These are phyloP conservation scores for Fusarium sublunatum DNA, from an alignment of 2,329 filamentous ascomycete species.

Conservation along the genomic window DNA sequence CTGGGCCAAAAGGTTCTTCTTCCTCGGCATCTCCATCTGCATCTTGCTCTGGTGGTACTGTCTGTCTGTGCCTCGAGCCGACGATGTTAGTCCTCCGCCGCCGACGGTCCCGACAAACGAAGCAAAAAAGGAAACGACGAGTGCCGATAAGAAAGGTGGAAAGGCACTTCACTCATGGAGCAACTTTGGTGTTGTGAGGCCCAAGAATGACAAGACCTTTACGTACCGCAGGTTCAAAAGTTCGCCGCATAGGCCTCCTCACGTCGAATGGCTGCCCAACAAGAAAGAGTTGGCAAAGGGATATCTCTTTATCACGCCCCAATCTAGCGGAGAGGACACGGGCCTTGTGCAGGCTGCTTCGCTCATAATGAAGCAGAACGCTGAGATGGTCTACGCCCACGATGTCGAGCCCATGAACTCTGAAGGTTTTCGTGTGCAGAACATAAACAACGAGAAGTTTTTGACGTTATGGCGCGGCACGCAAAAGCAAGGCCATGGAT, in stretches of 20 bases:
- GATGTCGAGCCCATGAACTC: constrained; percentile 28
- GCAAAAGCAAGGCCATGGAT: constrained; percentile 45
- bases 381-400: constrained; percentile 47
- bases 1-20: constrained; percentile 24
- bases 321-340: constrained; percentile 10
- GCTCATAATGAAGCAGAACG: constrained; percentile 44
- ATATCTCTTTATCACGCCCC: constrained; percentile 45
- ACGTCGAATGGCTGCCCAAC: constrained; percentile 31
- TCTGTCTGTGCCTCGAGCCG: not conserved
- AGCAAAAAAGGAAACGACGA: not conserved
- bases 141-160: constrained; percentile 6
- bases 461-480: constrained; percentile 48
- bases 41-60: constrained; percentile 28
- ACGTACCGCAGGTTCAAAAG: constrained; percentile 42
- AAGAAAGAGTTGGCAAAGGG: constrained; percentile 39
- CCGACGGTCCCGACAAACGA: not conserved
- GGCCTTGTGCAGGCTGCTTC: constrained; percentile 28
- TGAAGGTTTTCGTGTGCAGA: constrained; percentile 46
- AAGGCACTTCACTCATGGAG: constrained; percentile 33
- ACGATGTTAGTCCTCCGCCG: constrained; percentile 2
- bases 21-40: constrained; percentile 15
- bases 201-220: constrained; percentile 22
- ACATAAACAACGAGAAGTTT: constrained; percentile 46
- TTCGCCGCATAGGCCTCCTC: constrained; percentile 41
- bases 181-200: constrained; percentile 35